Percentiles rank a stretch among this genome's conserved stretches.
Evolutionary conservation across 73 alveolate species (phyloP).

Genomic region (Stentor roeselii): DNA sequence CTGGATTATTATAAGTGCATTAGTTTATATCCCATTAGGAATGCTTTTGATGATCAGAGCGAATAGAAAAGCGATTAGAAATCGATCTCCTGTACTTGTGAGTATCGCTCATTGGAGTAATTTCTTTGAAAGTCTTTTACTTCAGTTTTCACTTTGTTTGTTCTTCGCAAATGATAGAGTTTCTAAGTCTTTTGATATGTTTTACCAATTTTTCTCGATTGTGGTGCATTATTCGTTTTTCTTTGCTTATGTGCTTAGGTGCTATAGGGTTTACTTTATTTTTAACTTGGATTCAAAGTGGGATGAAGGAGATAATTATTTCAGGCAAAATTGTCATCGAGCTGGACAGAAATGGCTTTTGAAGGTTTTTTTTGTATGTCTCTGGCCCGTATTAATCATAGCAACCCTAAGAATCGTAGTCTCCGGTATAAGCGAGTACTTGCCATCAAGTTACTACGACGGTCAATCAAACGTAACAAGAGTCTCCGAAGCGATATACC

Average conservation of each 20-base stretch:
- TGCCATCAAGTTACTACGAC: constrained; percentile 13
- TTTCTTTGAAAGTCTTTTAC: constrained; percentile 2
- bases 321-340: not conserved
- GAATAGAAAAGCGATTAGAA: constrained; percentile 4
- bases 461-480: not conserved
- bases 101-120: constrained; percentile 12
- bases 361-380: not conserved
- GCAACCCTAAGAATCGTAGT: not conserved
- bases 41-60: not conserved
- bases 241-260: constrained; percentile 14
- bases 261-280: constrained; percentile 9
- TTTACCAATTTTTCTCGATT: not conserved
- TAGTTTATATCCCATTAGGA: constrained; percentile 22
- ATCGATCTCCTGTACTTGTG: constrained; percentile 3
- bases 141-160: not conserved
- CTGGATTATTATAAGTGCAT: not conserved
- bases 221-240: not conserved
- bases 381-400: not conserved
- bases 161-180: not conserved
- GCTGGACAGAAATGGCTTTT: constrained; percentile 18
- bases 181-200: not conserved
- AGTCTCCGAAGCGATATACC: not conserved
- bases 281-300: not conserved
- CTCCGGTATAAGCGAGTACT: not conserved
- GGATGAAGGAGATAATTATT: constrained; percentile 3